Conservation (phyloP, 2,329 filamentous ascomycete genomes). For the Sporothrix sp. region DNA sequence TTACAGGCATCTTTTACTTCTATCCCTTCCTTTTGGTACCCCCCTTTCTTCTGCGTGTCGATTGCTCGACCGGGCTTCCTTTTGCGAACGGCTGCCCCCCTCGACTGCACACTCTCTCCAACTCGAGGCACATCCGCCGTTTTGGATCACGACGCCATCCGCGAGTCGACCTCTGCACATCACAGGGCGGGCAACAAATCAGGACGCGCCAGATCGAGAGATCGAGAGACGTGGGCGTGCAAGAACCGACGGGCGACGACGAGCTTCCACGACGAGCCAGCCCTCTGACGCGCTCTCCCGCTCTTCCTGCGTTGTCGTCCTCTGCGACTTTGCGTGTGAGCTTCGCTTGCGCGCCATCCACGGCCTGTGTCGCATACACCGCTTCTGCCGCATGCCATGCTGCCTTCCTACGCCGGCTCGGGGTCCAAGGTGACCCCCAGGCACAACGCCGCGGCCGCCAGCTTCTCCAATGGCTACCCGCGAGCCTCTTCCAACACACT, state of each 20-base stretch:
- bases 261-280: slow-evolving; percentile 1
- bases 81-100: background rate
- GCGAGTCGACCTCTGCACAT: background rate
- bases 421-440: slow-evolving; percentile 70
- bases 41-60: background rate
- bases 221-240: background rate
- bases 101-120: too few relatives aligned
- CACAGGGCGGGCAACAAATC: background rate
- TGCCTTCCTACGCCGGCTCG: slow-evolving; percentile 49
- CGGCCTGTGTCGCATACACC: background rate
- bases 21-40: background rate
- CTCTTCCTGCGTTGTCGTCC: too few relatives aligned
- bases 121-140: background rate
- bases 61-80: slow-evolving; percentile 1
- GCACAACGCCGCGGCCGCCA: slow-evolving; percentile 54
- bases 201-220: background rate
- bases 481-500: slow-evolving; percentile 56
- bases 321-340: slow-evolving; percentile 1
- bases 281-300: background rate
- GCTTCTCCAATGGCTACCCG: slow-evolving; percentile 78
- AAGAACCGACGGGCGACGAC: background rate
- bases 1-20: background rate
- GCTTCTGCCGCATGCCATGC: slow-evolving; percentile 32
- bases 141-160: background rate
- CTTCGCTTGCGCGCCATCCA: background rate